Base-by-base conservation (phyloP, 768 basidiomycete genomes). In the Boletus patriciae region DNA sequence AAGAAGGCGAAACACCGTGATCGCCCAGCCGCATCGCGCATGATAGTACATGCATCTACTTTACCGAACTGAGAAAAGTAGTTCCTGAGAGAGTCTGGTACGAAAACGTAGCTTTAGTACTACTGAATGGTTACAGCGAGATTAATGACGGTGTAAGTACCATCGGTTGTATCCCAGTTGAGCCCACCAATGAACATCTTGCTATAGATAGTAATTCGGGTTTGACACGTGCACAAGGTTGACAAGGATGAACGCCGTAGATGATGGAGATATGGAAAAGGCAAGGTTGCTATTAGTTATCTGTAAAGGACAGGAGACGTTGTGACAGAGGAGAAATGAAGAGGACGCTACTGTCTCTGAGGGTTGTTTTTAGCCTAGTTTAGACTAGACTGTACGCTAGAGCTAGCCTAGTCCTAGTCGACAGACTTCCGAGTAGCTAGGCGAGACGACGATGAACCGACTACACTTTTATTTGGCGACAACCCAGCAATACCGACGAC, bases 121-220 rank as follows among this genome's bases (percentile, higher is more conserved):
- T 79, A 79, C 76, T 68, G 75, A 62, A 66, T 62, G 64, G 61
- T 54, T 59, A 64, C 56, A 65, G 52, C 70, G 59, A 73, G 66
- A 73, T 63, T 70, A 73, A 67, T 74, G 75, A 73, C 63, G 65
- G 70, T 68, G 54, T 61, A 76, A 70, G 75, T 84, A 99, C 97
- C 96, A 82, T 98, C 97, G 72, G 93, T 96, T 67, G 97, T 98
- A 76, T 98, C 96, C 97, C 97, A 99, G 78, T 98, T 97, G 63
- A 99, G 81, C 63, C 97, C 97, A 61, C 97, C 97, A 71, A 99
- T 95, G 76, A 99, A 99, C 97, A 99, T 99, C 82, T 99, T 99
- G 76, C 97, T 98, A 80, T 74, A 77, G 72, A 77, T 66, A 64
- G 60, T 45, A 63, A 63, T 49, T 52, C 46, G 56, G 56, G 58